These are phyloP conservation scores for Microsporum canis DNA, from an alignment of 2,329 filamentous ascomycete genomes.

Conservation along the genomic window DNA sequence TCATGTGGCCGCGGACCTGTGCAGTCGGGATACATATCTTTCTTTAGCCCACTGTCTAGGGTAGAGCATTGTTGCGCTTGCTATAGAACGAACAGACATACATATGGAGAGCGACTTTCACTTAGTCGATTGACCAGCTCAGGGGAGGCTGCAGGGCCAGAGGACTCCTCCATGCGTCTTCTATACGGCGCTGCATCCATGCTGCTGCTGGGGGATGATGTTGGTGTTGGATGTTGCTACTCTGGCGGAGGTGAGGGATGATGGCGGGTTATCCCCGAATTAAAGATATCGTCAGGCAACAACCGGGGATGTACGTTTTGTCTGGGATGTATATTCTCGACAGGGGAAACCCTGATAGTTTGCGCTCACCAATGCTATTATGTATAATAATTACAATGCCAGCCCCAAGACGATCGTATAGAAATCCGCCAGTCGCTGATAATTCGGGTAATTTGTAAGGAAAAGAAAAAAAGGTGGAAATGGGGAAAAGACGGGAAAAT, in stretches of 20 bases:
- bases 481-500: neutral
- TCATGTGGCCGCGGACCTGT: constrained; percentile 60
- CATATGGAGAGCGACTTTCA: constrained; percentile 57
- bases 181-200: neutral
- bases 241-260: neutral
- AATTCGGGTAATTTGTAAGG: neutral
- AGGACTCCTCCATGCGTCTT: neutral
- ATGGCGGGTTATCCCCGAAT: neutral
- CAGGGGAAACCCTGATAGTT: neutral
- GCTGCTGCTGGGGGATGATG: neutral
- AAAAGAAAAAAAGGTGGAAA: neutral
- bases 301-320: neutral
- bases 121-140: constrained; percentile 45
- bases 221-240: neutral
- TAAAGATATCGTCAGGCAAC: neutral
- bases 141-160: constrained; percentile 11
- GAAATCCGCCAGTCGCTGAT: neutral
- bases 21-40: neutral
- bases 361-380: neutral
- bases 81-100: constrained; percentile 29
- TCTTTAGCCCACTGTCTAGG: neutral
- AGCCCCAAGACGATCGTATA: neutral
- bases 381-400: neutral
- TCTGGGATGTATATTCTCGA: neutral
- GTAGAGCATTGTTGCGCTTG: neutral